A percentile compares a stretch with the other conserved stretches of the same genome.
These are phyloP conservation scores for Cyamopsis tetragonoloba DNA, from an alignment of 306 rosid genomes.

Conservation along the genomic window DNA sequence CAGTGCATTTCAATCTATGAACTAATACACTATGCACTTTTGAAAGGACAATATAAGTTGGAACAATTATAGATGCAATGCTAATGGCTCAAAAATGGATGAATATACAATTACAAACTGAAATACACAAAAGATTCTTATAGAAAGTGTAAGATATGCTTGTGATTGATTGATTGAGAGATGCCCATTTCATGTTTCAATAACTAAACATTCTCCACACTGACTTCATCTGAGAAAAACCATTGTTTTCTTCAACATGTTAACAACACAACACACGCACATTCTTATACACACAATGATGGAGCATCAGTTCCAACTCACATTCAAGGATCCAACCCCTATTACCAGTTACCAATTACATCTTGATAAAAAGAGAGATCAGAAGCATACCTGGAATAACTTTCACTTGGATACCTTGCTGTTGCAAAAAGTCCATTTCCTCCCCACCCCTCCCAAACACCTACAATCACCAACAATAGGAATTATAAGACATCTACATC, in stretches of 20 bases:
- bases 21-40: background rate
- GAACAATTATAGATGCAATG: background rate
- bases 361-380: too few relatives aligned
- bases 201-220: background rate
- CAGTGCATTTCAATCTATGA: background rate
- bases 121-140: background rate
- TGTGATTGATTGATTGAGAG: background rate
- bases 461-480: conserved; percentile 36
- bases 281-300: background rate
- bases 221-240: background rate
- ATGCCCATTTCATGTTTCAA: background rate
- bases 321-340: background rate
- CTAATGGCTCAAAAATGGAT: background rate
- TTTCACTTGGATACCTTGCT: conserved; percentile 83
- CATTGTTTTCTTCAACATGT: background rate
- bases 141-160: background rate
- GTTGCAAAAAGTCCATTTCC: conserved; percentile 97
- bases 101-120: background rate
- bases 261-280: background rate
- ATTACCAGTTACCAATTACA: background rate
- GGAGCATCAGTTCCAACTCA: background rate
- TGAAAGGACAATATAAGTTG: background rate
- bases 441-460: conserved; percentile 99
- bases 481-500: background rate
- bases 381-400: conserved; percentile 80